Conservation (phyloP, 805 yeast species). For the Brettanomyces custersianus region DNA sequence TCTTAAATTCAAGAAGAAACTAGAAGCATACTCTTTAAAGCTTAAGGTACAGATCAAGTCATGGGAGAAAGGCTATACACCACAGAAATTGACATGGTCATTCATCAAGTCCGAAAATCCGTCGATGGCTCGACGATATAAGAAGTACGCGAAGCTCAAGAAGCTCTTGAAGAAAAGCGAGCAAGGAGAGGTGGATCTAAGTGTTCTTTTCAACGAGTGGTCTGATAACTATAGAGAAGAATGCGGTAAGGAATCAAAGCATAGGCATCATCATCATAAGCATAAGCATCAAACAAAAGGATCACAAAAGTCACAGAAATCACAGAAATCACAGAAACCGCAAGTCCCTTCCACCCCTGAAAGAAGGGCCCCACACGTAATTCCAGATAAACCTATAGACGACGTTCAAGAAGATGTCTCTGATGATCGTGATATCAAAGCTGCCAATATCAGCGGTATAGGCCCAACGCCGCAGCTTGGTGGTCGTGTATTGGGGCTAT, state of each 20-base stretch:
- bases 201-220: neutral
- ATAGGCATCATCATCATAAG: neutral
- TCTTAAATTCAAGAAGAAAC: no score
- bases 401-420: neutral
- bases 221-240: neutral
- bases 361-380: neutral
- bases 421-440: neutral
- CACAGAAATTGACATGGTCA: neutral
- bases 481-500: conserved; percentile 67
- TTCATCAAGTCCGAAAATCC: neutral
- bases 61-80: conserved; percentile 1
- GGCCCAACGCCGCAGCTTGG: conserved; percentile 87
- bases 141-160: conserved; percentile 2
- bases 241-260: neutral
- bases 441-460: neutral
- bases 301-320: no score
- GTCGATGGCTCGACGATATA: conserved; percentile 1
- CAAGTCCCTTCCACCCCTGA: conserved; percentile 1
- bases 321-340: no score
- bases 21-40: neutral
- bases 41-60: conserved; percentile 1
- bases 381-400: neutral
- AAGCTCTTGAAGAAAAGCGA: conserved; percentile 1
- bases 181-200: conserved; percentile 1
- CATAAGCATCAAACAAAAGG: neutral